These are phyloP conservation scores for Caulochytrium protostelioides DNA, from an alignment of 371 early-diverging fungal species.

Conservation along the genomic window DNA sequence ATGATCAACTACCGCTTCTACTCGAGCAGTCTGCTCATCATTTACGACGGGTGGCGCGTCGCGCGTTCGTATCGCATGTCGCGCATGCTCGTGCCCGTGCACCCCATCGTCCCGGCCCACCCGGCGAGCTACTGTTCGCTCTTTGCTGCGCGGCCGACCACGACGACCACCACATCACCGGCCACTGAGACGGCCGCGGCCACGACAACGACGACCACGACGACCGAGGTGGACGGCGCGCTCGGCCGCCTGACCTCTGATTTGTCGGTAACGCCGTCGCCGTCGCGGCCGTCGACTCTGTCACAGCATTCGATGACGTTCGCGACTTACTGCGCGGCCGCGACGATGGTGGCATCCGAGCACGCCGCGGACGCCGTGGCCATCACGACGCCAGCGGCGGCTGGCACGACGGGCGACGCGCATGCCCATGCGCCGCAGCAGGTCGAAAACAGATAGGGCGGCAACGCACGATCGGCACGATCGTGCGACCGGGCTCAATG, in stretches of 20 bases:
- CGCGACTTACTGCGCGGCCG: constrained; percentile 2
- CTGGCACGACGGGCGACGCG: constrained; percentile 2
- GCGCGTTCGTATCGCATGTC: no score
- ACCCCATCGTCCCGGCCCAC: background rate
- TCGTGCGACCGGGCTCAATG: no score
- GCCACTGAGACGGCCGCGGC: background rate
- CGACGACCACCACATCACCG: background rate
- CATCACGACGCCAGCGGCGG: background rate
- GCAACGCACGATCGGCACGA: no score
- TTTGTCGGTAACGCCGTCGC: no score
- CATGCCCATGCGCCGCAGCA: constrained; percentile 1
- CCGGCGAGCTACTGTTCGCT: no score
- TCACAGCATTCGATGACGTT: background rate
- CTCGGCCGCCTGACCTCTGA: no score
- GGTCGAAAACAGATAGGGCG: constrained; percentile 4
- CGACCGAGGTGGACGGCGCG: no score
- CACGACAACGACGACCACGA: no score
- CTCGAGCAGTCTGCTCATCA: constrained; percentile 56
- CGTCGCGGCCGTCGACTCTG: no score
- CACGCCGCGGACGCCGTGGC: background rate
- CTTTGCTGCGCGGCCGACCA: no score
- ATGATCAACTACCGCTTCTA: constrained; percentile 70
- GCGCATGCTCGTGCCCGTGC: constrained; percentile 2
- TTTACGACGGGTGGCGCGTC: constrained; percentile 83
- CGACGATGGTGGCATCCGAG: background rate